Percentiles rank a stretch among this genome's conserved stretches.
These are phyloP conservation scores for Lactarius psammicola DNA, from an alignment of 768 basidiomycete genomes.

Conservation along the genomic window DNA sequence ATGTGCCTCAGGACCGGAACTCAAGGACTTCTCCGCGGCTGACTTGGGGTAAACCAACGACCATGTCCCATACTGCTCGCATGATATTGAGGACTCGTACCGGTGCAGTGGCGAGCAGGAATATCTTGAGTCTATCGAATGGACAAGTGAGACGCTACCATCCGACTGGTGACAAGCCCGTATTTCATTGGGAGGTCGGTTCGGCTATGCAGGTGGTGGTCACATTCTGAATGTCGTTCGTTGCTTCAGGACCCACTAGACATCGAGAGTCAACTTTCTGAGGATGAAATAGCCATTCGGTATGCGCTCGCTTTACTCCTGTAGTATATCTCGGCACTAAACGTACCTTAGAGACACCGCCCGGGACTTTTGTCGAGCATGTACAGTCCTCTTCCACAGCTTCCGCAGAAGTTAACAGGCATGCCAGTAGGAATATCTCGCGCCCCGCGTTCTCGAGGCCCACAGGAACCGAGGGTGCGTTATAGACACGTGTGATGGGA, in stretches of 20 bases:
- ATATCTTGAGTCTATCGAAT: not conserved
- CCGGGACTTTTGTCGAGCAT: slow-evolving; percentile 73
- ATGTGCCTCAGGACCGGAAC: not conserved
- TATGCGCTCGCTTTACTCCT: slow-evolving; percentile 35
- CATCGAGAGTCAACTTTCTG: slow-evolving; percentile 75
- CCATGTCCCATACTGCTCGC: slow-evolving; percentile 17
- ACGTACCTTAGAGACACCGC: slow-evolving; percentile 64
- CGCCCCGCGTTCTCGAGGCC: slow-evolving; percentile 84
- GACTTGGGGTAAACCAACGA: not conserved
- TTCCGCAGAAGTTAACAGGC: not conserved
- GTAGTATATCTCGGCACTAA: not conserved
- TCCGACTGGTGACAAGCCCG: not conserved
- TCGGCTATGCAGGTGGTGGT: too few relatives aligned
- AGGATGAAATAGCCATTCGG: slow-evolving; percentile 90
- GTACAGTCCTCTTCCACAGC: slow-evolving; percentile 27
- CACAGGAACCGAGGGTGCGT: slow-evolving; percentile 84
- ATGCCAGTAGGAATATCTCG: slow-evolving; percentile 64
- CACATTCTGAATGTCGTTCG: not conserved
- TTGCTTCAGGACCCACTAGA: slow-evolving; percentile 72
- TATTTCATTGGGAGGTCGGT: slow-evolving; percentile 36
- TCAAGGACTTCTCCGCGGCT: not conserved
- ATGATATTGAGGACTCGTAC: not conserved
- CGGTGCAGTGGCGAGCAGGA: not conserved
- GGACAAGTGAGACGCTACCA: slow-evolving; percentile 3
- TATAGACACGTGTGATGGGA: not conserved